Percentiles rank a stretch among this genome's conserved stretches.
phyloP scores from a whole-genome alignment of 2,329 filamentous ascomycete genomes.

The Tolypocladium pustulatum region DNA sequence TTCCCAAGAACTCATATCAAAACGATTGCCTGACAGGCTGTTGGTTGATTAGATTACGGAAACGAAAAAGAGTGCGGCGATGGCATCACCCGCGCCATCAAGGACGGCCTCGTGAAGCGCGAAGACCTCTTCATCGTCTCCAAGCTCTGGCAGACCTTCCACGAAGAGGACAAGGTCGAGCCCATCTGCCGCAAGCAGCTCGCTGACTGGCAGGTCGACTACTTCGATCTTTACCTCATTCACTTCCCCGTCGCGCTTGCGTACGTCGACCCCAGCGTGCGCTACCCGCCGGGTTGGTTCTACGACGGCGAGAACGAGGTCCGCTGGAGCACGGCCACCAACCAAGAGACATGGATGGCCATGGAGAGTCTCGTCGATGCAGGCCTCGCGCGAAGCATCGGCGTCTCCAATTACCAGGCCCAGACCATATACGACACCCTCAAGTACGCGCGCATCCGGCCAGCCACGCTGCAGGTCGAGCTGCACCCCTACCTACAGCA shows the following conservation, averaged over 20 bases:
- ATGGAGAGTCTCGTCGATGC: conserved; percentile 66
- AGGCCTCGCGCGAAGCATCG: conserved; percentile 62
- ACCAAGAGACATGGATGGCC: conserved; percentile 73
- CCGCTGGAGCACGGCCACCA: conserved; percentile 55
- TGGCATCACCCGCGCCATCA: conserved; percentile 52
- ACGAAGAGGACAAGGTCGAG: conserved; percentile 67
- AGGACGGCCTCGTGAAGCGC: conserved; percentile 70
- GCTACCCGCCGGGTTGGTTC: conserved; percentile 73
- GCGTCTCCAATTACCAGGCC: conserved; percentile 74
- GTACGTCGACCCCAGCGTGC: conserved; percentile 69
- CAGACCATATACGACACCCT: conserved; percentile 70
- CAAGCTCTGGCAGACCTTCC: conserved; percentile 91
- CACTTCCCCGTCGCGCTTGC: conserved; percentile 84
- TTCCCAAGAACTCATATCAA: too few relatives aligned
- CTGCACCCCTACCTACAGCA: conserved; percentile 85
- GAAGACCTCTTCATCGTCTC: conserved; percentile 86
- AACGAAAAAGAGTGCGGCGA: neutral
- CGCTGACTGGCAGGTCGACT: conserved; percentile 73
- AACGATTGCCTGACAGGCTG: neutral
- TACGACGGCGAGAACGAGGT: conserved; percentile 53
- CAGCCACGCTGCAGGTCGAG: conserved; percentile 77
- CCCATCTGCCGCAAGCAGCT: conserved; percentile 68
- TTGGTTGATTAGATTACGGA: neutral
- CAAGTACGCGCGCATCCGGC: conserved; percentile 63
- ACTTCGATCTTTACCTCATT: conserved; percentile 83